Evolutionary conservation across 441 rosid species (phyloP).

Genomic region (Bocquillonia castaneifolia): DNA sequence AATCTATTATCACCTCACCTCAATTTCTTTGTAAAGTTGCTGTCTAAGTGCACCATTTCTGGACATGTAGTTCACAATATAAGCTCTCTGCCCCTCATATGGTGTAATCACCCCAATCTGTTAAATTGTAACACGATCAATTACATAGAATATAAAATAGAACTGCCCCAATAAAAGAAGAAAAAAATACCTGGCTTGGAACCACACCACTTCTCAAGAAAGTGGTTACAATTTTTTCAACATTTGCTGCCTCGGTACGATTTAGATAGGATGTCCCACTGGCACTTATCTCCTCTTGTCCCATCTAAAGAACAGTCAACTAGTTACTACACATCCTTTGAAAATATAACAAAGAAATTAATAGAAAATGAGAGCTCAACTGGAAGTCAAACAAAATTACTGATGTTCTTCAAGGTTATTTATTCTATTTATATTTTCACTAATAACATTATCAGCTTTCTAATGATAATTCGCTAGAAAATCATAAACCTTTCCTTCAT

Average conservation of each 20-base stretch:
- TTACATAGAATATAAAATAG: not conserved
- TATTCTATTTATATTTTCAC: too few relatives aligned
- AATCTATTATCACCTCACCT: conserved; percentile 42
- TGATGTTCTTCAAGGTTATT: not conserved
- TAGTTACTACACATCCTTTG: conserved; percentile 18
- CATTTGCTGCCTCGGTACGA: conserved; percentile 99
- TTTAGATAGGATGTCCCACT: conserved; percentile 98
- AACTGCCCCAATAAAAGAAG: not conserved
- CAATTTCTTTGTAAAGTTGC: conserved; percentile 98
- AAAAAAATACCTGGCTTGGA: conserved; percentile 68
- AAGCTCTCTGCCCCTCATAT: conserved; percentile 97
- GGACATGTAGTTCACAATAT: conserved; percentile 96
- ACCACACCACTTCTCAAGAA: conserved; percentile 96
- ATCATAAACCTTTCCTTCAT: not conserved
- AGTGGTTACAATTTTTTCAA: conserved; percentile 96
- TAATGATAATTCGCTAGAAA: not conserved
- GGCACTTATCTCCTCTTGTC: conserved; percentile 99
- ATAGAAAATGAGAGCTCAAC: not conserved
- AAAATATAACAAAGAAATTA: conserved; percentile 6
- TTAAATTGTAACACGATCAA: conserved; percentile 12
- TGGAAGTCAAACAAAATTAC: not conserved
- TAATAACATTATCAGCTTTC: not conserved
- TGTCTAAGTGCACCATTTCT: conserved; percentile 96
- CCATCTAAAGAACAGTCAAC: conserved; percentile 62
- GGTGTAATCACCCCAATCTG: conserved; percentile 99